phyloP scores from a whole-genome alignment of 2,329 filamentous ascomycete genomes.

The Colletotrichum australisinense region DNA sequence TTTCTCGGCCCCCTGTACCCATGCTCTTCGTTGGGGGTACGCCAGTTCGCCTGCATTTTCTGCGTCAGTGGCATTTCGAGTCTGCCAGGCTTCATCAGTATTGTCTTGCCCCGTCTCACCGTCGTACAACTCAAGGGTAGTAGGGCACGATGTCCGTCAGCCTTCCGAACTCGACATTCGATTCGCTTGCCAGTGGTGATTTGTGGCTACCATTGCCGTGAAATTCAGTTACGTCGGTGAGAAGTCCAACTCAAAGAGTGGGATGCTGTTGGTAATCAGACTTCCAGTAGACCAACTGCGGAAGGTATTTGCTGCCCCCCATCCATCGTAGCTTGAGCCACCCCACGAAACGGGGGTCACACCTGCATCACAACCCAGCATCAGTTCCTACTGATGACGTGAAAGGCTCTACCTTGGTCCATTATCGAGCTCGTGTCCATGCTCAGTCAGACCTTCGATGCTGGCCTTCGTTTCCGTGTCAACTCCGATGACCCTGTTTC shows the following conservation, averaged over 20 bases:
- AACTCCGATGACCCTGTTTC: conserved; percentile 8
- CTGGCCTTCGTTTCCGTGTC: conserved; percentile 11
- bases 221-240: neutral
- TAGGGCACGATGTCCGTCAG: neutral
- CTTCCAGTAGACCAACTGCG: neutral
- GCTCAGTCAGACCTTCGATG: neutral
- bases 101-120: neutral
- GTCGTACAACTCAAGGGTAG: neutral
- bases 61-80: neutral
- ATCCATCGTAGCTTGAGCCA: conserved; percentile 20
- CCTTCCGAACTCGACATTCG: neutral
- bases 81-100: neutral
- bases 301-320: conserved; percentile 23
- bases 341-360: conserved; percentile 34
- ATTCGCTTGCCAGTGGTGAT: neutral
- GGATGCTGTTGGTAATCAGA: conserved; percentile 27
- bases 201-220: too few species aligned
- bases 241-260: neutral
- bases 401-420: conserved; percentile 2
- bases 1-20: neutral
- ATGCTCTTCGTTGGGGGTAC: conserved; percentile 9
- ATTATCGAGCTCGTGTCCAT: neutral
- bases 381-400: conserved; percentile 22
- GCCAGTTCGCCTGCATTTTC: neutral
- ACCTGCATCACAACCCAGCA: conserved; percentile 20